Conservation (phyloP, 2,329 filamentous ascomycete species). For the Juglanconis oblonga region DNA sequence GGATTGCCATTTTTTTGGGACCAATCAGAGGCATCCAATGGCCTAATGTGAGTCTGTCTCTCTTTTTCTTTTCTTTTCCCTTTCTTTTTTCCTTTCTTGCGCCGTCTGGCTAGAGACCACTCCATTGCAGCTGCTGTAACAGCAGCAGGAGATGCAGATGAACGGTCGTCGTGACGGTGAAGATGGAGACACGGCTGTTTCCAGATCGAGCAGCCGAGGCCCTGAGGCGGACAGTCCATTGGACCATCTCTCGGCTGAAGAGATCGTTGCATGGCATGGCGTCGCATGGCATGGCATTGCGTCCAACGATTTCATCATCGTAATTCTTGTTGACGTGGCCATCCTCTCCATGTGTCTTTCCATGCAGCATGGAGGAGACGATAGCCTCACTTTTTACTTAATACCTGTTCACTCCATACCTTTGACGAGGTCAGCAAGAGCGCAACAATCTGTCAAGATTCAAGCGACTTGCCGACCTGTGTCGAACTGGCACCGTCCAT, state of each 20-base stretch:
- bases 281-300: constrained; percentile 7
- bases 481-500: not conserved
- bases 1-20: no score
- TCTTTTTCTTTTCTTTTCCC: no score
- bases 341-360: not conserved
- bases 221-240: not conserved
- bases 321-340: not conserved
- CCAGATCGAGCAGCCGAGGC: constrained; percentile 2
- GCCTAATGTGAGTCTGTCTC: no score
- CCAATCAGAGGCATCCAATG: no score
- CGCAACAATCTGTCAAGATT: no score
- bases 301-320: not conserved
- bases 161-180: not conserved
- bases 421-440: not conserved
- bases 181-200: constrained; percentile 3
- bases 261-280: constrained; percentile 12
- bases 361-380: not conserved
- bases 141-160: not conserved
- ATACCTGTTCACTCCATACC: not conserved
- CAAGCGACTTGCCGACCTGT: not conserved
- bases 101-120: not conserved
- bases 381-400: not conserved
- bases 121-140: not conserved
- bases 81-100: no score
- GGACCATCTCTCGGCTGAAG: not conserved